Percentiles rank a stretch among this genome's conserved stretches.
Evolutionary conservation across 768 basidiomycete genomes (phyloP).

Genomic region (Russula vinacea): DNA sequence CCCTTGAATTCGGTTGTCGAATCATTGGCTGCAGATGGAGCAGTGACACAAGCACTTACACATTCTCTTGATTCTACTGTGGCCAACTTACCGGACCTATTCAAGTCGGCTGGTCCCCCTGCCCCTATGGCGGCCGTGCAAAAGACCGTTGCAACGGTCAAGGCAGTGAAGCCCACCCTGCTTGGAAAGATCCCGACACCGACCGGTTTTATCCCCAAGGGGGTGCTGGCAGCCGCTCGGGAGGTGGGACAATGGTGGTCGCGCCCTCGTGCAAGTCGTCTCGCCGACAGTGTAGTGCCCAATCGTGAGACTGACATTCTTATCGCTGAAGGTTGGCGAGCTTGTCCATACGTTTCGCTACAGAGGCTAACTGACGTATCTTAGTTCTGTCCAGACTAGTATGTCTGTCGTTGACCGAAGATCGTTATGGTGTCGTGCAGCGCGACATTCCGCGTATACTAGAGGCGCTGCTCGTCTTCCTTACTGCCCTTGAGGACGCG

Average conservation of each 20-base stretch:
- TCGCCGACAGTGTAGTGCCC: conserved; percentile 55
- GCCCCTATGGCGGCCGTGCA: conserved; percentile 29
- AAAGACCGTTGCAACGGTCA: conserved; percentile 33
- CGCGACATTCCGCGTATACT: conserved; percentile 79
- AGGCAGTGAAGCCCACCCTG: conserved; percentile 18
- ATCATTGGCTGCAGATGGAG: conserved; percentile 56
- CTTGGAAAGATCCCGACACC: background rate
- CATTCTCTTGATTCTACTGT: conserved; percentile 50
- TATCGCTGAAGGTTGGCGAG: conserved; percentile 53
- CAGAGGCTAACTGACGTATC: conserved; percentile 2
- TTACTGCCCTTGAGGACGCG: conserved; percentile 64
- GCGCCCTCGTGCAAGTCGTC: conserved; percentile 49
- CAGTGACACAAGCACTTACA: conserved; percentile 42
- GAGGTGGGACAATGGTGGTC: conserved; percentile 53
- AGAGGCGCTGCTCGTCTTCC: conserved; percentile 69
- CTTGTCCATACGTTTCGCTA: background rate
- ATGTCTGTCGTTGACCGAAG: conserved; percentile 73
- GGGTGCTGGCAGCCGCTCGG: conserved; percentile 33
- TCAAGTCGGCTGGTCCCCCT: conserved; percentile 33
- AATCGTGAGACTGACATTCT: conserved; percentile 60
- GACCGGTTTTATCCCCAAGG: conserved; percentile 34
- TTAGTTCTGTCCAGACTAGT: conserved; percentile 66
- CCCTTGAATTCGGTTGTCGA: conserved; percentile 54
- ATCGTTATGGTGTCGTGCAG: conserved; percentile 80
- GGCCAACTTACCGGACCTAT: conserved; percentile 50